These are phyloP conservation scores for Rhodotorula kratochvilovae DNA, from an alignment of 768 basidiomycete genomes.

Conservation along the genomic window DNA sequence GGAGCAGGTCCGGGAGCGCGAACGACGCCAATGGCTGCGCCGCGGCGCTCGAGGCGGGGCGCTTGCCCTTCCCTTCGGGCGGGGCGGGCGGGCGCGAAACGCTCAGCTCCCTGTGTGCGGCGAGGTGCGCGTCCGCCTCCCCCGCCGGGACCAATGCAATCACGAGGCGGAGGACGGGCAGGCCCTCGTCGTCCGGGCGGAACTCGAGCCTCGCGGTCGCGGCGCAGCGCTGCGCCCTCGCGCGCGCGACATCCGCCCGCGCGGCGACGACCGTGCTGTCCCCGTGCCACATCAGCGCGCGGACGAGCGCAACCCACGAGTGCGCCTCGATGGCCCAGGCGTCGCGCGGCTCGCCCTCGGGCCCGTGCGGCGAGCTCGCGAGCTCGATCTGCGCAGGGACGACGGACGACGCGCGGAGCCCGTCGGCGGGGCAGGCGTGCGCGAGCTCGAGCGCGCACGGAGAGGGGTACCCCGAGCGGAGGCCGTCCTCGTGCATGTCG, in stretches of 20 bases:
- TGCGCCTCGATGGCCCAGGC: slow-evolving; percentile 29
- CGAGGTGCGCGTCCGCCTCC: background rate
- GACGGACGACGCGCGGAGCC: background rate
- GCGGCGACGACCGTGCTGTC: slow-evolving; percentile 20
- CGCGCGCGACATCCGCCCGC: background rate
- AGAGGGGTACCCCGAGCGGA: slow-evolving; percentile 29
- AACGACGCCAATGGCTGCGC: background rate
- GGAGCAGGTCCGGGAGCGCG: slow-evolving; percentile 30
- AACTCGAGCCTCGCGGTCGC: slow-evolving; percentile 29
- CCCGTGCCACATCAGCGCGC: slow-evolving; percentile 36
- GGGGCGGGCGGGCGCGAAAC: background rate
- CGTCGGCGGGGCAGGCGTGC: slow-evolving; percentile 26
- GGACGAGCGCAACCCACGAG: slow-evolving; percentile 21
- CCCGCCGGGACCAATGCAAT: slow-evolving; percentile 15
- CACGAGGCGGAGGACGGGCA: slow-evolving; percentile 18
- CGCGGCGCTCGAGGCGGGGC: slow-evolving; percentile 5
- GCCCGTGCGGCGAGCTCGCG: background rate
- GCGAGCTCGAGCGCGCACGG: slow-evolving; percentile 26
- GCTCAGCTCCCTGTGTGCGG: slow-evolving; percentile 14
- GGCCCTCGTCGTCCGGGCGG: slow-evolving; percentile 25
- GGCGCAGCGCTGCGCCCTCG: slow-evolving; percentile 13
- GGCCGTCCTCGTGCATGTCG: slow-evolving; percentile 14
- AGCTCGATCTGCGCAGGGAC: slow-evolving; percentile 22
- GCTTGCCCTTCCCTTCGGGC: slow-evolving; percentile 14
- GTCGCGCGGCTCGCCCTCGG: background rate